phyloP scores from a whole-genome alignment of 805 yeast genomes.

The Kodamaea kaohsiungensis region DNA sequence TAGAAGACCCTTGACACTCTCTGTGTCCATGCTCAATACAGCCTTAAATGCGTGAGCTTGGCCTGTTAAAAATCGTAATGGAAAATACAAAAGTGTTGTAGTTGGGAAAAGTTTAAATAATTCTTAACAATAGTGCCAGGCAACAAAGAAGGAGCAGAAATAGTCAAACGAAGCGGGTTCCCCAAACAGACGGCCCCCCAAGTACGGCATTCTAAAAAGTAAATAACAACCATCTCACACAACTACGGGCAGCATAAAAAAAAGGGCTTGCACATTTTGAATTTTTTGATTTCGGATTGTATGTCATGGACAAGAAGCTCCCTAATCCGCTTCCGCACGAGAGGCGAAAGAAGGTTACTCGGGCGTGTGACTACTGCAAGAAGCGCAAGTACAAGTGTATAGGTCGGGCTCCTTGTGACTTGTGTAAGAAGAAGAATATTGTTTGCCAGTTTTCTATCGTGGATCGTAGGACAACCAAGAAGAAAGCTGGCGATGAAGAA shows the following conservation, averaged over 20 bases:
- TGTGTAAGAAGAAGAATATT: constrained; percentile 30
- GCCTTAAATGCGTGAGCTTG: not conserved
- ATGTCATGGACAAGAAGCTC: constrained; percentile 9
- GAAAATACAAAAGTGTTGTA: not conserved
- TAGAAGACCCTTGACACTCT: not conserved
- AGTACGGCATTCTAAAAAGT: constrained; percentile 1
- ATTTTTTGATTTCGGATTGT: not conserved
- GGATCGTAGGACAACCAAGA: constrained; percentile 21
- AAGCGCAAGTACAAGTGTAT: constrained; percentile 33
- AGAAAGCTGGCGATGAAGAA: constrained; percentile 1
- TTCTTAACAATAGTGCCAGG: constrained; percentile 3
- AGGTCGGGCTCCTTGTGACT: constrained; percentile 38
- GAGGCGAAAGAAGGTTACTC: constrained; percentile 42
- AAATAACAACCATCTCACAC: not conserved
- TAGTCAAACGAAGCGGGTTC: not conserved
- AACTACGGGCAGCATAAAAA: not conserved
- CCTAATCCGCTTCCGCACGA: constrained; percentile 7
- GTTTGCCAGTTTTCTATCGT: constrained; percentile 30
- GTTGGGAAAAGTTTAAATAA: not conserved
- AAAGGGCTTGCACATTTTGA: not conserved
- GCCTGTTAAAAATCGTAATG: not conserved
- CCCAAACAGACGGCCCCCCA: constrained; percentile 2
- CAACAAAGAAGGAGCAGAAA: constrained; percentile 1
- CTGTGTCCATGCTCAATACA: not conserved
- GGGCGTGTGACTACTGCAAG: constrained; percentile 50